Evolutionary conservation across 192 early-diverging fungal species (phyloP).

Genomic region (Spinellus fusiger): DNA sequence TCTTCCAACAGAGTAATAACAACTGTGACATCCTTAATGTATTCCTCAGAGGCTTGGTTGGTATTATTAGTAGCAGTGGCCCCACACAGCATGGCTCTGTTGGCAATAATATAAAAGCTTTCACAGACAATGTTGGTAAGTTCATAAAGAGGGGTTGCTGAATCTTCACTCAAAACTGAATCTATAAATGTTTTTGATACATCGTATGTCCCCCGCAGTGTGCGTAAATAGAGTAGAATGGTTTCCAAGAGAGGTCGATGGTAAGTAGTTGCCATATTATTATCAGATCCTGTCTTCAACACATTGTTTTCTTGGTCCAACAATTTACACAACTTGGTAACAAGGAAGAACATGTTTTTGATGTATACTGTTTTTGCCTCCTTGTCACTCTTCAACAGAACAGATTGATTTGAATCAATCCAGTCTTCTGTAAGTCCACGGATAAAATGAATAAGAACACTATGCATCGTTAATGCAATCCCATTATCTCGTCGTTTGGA

Average conservation of each 20-base stretch:
- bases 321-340: conserved; percentile 3
- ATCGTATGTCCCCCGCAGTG: conserved; percentile 4
- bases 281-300: conserved; percentile 6
- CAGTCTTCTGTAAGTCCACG: conserved; percentile 20
- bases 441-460: conserved; percentile 8
- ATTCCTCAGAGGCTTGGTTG: conserved; percentile 23
- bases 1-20: conserved; percentile 36
- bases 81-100: conserved; percentile 1
- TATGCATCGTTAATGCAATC: conserved; percentile 1
- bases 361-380: conserved; percentile 10
- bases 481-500: neutral
- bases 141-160: neutral
- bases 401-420: conserved; percentile 3
- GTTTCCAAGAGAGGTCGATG: conserved; percentile 32
- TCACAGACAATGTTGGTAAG: conserved; percentile 5
- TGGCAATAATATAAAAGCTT: conserved; percentile 17
- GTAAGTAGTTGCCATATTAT: conserved; percentile 9
- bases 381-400: neutral
- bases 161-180: neutral
- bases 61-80: conserved; percentile 3
- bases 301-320: conserved; percentile 21
- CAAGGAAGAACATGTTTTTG: conserved; percentile 5
- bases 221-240: conserved; percentile 28
- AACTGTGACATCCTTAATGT: conserved; percentile 35
- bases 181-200: neutral